phyloP scores from a whole-genome alignment of 2,329 filamentous ascomycete genomes.

The Nakataea oryzae region DNA sequence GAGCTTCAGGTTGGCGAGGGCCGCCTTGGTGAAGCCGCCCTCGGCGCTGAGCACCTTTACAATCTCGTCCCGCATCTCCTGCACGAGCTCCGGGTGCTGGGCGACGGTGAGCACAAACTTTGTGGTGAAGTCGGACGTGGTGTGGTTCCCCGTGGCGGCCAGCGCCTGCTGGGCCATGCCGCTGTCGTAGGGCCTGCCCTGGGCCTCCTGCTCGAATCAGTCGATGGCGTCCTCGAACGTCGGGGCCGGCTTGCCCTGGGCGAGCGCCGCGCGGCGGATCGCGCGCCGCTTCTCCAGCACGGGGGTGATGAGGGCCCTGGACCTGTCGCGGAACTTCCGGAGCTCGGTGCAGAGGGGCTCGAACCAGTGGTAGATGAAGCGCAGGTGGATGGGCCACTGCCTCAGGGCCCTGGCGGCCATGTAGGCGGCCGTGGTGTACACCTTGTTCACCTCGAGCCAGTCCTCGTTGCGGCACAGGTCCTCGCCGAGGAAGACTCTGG shows the following conservation, averaged over 20 bases:
- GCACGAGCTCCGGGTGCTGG: constrained; percentile 35
- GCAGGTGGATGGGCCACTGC: constrained; percentile 25
- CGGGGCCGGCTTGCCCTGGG: not conserved
- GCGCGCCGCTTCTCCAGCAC: constrained; percentile 16
- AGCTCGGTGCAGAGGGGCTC: constrained; percentile 23
- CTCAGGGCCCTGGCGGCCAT: constrained; percentile 24
- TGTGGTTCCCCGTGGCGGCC: not conserved
- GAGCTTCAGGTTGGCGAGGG: constrained; percentile 20
- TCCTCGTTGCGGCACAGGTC: constrained; percentile 32
- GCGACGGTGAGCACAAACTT: constrained; percentile 27
- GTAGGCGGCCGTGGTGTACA: constrained; percentile 31
- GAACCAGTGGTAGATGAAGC: constrained; percentile 31
- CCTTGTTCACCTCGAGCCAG: constrained; percentile 33
- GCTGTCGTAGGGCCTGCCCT: constrained; percentile 1
- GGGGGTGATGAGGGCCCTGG: constrained; percentile 16
- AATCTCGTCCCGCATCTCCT: constrained; percentile 41
- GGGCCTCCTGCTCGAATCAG: constrained; percentile 2
- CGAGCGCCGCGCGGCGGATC: not conserved
- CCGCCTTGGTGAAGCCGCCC: constrained; percentile 15
- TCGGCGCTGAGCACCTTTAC: constrained; percentile 22
- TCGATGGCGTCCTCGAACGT: constrained; percentile 1
- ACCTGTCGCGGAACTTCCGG: constrained; percentile 24
- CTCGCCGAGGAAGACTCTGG: constrained; percentile 34
- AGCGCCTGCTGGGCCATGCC: not conserved
- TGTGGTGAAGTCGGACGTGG: constrained; percentile 3